Conservation (phyloP, 23 red algal species). For the Rhodosorus marinus region DNA sequence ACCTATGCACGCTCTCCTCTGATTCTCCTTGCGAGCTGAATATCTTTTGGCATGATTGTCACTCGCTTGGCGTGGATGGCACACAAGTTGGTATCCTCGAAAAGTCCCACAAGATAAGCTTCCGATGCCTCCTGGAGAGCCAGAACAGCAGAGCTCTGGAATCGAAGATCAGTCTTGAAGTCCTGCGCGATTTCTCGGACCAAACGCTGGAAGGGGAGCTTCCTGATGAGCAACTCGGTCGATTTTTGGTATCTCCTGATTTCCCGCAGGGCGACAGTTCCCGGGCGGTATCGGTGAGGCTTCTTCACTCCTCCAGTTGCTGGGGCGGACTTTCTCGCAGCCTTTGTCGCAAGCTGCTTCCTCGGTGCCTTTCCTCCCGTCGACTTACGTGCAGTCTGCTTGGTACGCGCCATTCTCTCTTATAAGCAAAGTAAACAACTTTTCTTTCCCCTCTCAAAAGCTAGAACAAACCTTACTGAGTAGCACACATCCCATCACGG, state of each 20-base stretch:
- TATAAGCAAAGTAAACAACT: background rate
- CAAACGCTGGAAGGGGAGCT: constrained; percentile 24
- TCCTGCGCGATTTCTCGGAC: constrained; percentile 33
- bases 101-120: constrained; percentile 21
- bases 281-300: constrained; percentile 29
- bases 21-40: constrained; percentile 17
- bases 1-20: constrained; percentile 16
- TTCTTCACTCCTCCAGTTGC: constrained; percentile 19
- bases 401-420: background rate
- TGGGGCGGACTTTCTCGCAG: constrained; percentile 5
- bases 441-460: background rate
- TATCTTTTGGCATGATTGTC: constrained; percentile 38
- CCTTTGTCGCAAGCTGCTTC: too few species aligned
- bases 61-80: too few species aligned
- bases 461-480: background rate
- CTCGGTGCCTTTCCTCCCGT: too few species aligned
- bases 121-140: constrained; percentile 29
- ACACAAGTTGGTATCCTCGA: too few species aligned
- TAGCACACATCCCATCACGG: background rate
- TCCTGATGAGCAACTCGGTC: constrained; percentile 30
- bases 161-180: too few species aligned
- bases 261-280: constrained; percentile 22
- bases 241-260: constrained; percentile 29
- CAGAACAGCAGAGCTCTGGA: constrained; percentile 25
- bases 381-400: background rate